phyloP scores from a whole-genome alignment of 768 basidiomycete genomes.

The Candolleomyces aberdarensis region DNA sequence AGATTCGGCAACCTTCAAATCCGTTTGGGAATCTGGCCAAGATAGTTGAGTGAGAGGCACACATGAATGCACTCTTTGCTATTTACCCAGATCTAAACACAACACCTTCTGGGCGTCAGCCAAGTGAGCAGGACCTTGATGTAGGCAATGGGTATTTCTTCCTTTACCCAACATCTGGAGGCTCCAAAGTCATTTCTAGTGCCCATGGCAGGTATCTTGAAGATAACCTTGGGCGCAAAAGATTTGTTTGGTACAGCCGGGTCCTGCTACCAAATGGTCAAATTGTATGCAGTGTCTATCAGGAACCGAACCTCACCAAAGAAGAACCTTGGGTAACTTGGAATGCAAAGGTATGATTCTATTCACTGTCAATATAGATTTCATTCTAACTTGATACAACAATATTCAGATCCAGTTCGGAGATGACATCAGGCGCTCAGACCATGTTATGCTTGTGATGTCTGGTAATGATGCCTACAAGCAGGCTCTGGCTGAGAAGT shows the following conservation, averaged over 20 bases:
- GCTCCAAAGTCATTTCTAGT: not conserved
- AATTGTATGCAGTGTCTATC: slow-evolving; percentile 17
- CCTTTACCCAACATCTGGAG: not conserved
- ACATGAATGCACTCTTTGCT: slow-evolving; percentile 16
- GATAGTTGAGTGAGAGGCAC: slow-evolving; percentile 11
- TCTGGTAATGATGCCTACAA: too few relatives aligned
- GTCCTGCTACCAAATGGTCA: slow-evolving; percentile 29
- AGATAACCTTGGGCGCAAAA: not conserved
- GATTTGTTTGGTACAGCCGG: slow-evolving; percentile 21
- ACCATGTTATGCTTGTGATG: too few relatives aligned
- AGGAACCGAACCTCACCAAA: slow-evolving; percentile 20
- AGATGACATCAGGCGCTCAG: too few relatives aligned
- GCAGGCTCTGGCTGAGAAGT: too few relatives aligned
- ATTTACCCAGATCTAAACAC: slow-evolving; percentile 8
- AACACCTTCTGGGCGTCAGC: not conserved
- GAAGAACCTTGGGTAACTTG: not conserved
- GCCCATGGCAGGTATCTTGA: slow-evolving; percentile 10
- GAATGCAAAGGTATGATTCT: slow-evolving; percentile 4
- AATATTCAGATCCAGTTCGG: too few relatives aligned
- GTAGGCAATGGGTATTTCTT: slow-evolving; percentile 1
- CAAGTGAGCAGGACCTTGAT: not conserved
- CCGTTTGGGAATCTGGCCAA: slow-evolving; percentile 25
- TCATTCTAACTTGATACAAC: too few relatives aligned
- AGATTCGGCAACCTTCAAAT: slow-evolving; percentile 24
- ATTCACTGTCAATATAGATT: too few relatives aligned